Evolutionary conservation across 352 stramenopile species (phyloP).

Genomic region (Globisporangium megalacanthum): DNA sequence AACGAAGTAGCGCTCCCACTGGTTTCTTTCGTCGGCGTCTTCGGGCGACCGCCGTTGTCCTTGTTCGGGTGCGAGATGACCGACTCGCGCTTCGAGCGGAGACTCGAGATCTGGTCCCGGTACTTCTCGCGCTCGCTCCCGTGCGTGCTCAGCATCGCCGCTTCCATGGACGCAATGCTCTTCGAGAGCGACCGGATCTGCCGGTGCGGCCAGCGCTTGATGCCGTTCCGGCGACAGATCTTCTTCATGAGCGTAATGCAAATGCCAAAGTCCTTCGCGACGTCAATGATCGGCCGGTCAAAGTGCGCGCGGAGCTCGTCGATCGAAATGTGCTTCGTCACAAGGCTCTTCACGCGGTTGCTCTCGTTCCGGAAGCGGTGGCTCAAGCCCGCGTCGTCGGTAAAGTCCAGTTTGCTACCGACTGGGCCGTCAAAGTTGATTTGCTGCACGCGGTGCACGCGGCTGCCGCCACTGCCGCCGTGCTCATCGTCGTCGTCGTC

Average conservation of each 20-base stretch:
- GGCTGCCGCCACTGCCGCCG: slow-evolving; percentile 14
- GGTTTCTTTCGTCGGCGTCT: slow-evolving; percentile 24
- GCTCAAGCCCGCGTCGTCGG: slow-evolving; percentile 65
- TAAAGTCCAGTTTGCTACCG: slow-evolving; percentile 72
- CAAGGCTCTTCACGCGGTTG: slow-evolving; percentile 83
- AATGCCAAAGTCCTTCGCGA: slow-evolving; percentile 88
- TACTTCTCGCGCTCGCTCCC: slow-evolving; percentile 81
- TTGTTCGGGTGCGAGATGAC: slow-evolving; percentile 87
- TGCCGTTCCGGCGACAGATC: slow-evolving; percentile 61
- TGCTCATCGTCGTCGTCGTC: slow-evolving; percentile 16
- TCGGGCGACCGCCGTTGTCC: slow-evolving; percentile 46
- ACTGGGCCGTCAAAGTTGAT: slow-evolving; percentile 70
- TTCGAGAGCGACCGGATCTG: slow-evolving; percentile 81
- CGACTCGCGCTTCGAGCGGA: slow-evolving; percentile 80
- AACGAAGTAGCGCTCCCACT: too few species aligned
- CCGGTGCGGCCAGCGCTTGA: slow-evolving; percentile 65
- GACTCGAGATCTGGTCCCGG: slow-evolving; percentile 75
- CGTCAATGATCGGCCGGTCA: slow-evolving; percentile 83
- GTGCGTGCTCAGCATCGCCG: slow-evolving; percentile 79
- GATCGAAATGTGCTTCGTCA: slow-evolving; percentile 87
- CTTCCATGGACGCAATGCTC: slow-evolving; percentile 86
- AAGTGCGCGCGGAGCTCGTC: slow-evolving; percentile 82
- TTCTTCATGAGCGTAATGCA: slow-evolving; percentile 90
- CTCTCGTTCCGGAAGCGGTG: slow-evolving; percentile 79
- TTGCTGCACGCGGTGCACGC: slow-evolving; percentile 54